Evolutionary conservation across 208 protist species (phyloP), one percentile per base, ranked within the genome.

Genomic region (Trypanosoma platydactyli): DNA sequence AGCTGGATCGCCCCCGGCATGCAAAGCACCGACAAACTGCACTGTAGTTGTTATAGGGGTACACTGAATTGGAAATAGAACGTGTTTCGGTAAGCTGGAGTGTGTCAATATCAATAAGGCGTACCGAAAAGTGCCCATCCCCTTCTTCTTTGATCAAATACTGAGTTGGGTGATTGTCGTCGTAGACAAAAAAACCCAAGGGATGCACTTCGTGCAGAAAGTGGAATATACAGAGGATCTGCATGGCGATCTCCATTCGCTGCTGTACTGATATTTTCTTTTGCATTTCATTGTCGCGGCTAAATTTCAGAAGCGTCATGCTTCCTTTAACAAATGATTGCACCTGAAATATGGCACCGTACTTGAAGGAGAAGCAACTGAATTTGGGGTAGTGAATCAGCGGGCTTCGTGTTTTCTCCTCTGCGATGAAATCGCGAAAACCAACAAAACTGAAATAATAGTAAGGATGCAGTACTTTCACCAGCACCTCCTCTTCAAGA

Each of bases 41-140:
- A 18, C 38, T 53, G 15, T 42, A 41, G 35, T 68, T 68, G 41
- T 52, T 60, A 40, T 68, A 68, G 18, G 53, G 41, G 29, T 64
- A 63, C 11, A 3, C 35, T 13, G 33, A 0, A 55, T 50, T 40
- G 15, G 42, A 0, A 45, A 30, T 46, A 0, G 40, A 5, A 16
- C 22, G 7, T 25, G 29, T 11, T 35, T 5, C 45, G 5, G 49
- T 55, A n/a, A 42, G 22, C 41, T 68, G 63, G n/a, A 68, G 16
- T 22, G 63, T 68, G 51, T 68, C 63, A 68, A 68, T 68, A 44
- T 68, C 63, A 68, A 60, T 68, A 30, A 68, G 63, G n/a, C 40
- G 33, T 20, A 68, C 52, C 11, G 16, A 20, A 50, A 51, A 68
- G 15, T 42, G 44, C 13, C 56, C 55, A 3, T 57, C 25, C 7